Evolutionary conservation across 257 asterid genomes (phyloP).

Genomic region (Nicotiana knightiana): DNA sequence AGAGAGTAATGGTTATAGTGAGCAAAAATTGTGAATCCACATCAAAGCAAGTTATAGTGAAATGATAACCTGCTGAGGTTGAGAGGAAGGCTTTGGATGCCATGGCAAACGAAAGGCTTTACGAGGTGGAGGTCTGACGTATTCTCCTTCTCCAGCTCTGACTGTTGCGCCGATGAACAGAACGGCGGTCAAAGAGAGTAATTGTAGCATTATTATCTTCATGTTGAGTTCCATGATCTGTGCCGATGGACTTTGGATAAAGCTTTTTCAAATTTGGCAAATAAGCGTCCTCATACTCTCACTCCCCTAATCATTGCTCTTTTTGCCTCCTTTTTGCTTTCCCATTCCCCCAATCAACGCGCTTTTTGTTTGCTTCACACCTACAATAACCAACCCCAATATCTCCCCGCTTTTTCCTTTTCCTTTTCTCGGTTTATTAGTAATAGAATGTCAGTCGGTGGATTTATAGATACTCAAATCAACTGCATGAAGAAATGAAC

Average conservation of each 20-base stretch:
- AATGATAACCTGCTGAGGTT: conserved; percentile 62
- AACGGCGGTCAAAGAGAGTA: conserved; percentile 10
- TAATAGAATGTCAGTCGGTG: no score
- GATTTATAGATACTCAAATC: neutral
- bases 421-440: neutral
- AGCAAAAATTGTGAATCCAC: neutral
- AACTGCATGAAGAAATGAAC: neutral
- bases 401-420: neutral
- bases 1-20: neutral
- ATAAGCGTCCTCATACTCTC: neutral
- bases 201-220: neutral
- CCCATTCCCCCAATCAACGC: no score
- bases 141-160: conserved; percentile 32
- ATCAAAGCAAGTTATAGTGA: neutral
- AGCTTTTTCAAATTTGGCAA: neutral
- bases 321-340: no score
- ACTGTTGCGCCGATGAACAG: conserved; percentile 1
- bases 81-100: conserved; percentile 37
- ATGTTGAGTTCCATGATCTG: neutral
- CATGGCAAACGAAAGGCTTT: conserved; percentile 44
- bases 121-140: conserved; percentile 68
- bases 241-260: neutral
- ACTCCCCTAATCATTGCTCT: no score
- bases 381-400: neutral
- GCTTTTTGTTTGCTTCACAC: neutral